These are phyloP conservation scores for Trypanosoma platydactyli DNA, from an alignment of 208 protist genomes.

Conservation along the genomic window DNA sequence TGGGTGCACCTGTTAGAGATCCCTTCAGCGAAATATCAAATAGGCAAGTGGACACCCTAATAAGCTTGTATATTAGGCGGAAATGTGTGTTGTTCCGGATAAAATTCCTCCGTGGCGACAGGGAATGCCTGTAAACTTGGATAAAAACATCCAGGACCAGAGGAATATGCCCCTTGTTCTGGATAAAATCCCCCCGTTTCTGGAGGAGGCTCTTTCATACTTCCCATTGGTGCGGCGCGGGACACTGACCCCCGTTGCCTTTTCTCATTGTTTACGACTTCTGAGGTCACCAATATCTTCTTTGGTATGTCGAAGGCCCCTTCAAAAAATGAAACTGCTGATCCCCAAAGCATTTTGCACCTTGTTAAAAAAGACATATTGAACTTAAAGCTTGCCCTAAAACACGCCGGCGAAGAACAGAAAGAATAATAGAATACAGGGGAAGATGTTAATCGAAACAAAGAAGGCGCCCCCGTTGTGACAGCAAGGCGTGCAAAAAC, in stretches of 20 bases:
- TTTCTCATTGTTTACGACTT: conserved; percentile 17
- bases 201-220: neutral
- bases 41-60: no score
- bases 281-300: conserved; percentile 53
- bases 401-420: neutral
- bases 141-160: no score
- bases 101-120: no score
- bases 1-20: no score
- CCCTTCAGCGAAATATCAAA: no score
- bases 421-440: neutral
- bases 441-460: conserved; percentile 7
- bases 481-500: no score
- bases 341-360: conserved; percentile 65
- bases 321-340: conserved; percentile 53
- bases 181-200: no score
- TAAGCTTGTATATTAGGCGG: no score
- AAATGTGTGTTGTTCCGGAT: no score
- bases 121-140: no score
- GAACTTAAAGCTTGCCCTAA: neutral
- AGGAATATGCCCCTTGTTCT: no score
- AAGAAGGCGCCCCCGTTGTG: no score
- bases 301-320: conserved; percentile 58
- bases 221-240: neutral
- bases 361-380: conserved; percentile 67
- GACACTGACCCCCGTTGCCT: neutral